Percentiles rank a stretch among this genome's conserved stretches.
phyloP scores from a whole-genome alignment of 2,329 filamentous ascomycete species.

The Arthrobotrys sphaeroides region DNA sequence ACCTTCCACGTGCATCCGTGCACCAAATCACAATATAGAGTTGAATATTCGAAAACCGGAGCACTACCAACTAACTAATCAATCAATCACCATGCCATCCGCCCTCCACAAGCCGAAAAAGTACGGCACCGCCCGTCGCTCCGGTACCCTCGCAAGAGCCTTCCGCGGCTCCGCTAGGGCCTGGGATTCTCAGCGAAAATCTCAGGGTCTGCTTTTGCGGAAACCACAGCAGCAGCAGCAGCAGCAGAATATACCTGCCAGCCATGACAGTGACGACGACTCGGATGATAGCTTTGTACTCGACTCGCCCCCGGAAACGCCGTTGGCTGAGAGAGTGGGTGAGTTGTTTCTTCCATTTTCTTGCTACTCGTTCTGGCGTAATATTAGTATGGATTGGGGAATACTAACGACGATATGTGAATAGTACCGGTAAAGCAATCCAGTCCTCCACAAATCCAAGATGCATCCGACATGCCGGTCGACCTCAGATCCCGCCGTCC shows the following conservation, averaged over 20 bases:
- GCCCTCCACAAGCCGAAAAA: conserved; percentile 10
- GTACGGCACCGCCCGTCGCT: conserved; percentile 50
- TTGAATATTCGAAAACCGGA: too few species aligned
- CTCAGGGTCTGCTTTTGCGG: conserved; percentile 14
- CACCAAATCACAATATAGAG: too few species aligned
- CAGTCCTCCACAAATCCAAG: not conserved
- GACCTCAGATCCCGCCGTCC: conserved; percentile 8
- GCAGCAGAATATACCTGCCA: not conserved
- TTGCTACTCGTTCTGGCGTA: too few species aligned
- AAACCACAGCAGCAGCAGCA: conserved; percentile 10
- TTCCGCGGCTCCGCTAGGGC: conserved; percentile 40
- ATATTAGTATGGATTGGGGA: too few species aligned
- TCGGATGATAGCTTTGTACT: conserved; percentile 39
- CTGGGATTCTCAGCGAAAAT: conserved; percentile 46
- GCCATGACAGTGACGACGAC: conserved; percentile 2
- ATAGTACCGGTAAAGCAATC: not conserved
- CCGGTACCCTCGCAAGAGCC: conserved; percentile 8
- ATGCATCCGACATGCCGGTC: not conserved
- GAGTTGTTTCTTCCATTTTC: too few species aligned
- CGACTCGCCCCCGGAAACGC: conserved; percentile 39
- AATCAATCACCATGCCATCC: conserved; percentile 33
- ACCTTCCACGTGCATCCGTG: too few species aligned
- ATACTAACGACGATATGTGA: conserved; percentile 3
- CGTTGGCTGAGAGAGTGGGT: conserved; percentile 15
- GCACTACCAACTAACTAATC: too few species aligned